phyloP scores from a whole-genome alignment of 805 yeast species.

The Pichia heedii region DNA sequence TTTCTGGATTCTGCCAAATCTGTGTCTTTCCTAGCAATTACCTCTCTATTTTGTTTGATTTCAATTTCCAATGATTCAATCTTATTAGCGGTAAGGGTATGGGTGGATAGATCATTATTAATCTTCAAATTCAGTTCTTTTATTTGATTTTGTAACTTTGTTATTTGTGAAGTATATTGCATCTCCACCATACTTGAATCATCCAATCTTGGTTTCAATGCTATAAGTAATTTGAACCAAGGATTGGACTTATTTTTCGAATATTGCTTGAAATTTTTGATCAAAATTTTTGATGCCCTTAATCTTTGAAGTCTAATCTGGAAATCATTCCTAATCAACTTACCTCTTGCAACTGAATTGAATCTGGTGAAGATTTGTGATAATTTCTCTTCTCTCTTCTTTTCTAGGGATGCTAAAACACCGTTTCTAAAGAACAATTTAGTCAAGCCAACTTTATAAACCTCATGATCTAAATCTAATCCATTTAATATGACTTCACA shows the following conservation, averaged over 20 bases:
- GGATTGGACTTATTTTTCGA: slow-evolving; percentile 44
- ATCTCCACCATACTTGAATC: slow-evolving; percentile 25
- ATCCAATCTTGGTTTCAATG: slow-evolving; percentile 62
- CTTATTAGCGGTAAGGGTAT: slow-evolving; percentile 30
- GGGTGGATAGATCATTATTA: slow-evolving; percentile 19
- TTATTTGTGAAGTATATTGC: slow-evolving; percentile 50
- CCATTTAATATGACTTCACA: slow-evolving; percentile 59
- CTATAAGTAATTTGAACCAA: slow-evolving; percentile 71
- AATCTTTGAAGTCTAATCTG: slow-evolving; percentile 44
- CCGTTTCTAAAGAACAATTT: slow-evolving; percentile 73
- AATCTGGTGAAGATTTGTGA: slow-evolving; percentile 46
- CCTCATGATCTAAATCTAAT: slow-evolving; percentile 50
- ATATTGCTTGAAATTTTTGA: slow-evolving; percentile 49
- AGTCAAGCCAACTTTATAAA: slow-evolving; percentile 60
- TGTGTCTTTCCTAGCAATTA: slow-evolving; percentile 33
- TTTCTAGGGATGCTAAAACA: slow-evolving; percentile 69
- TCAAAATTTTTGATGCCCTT: slow-evolving; percentile 63
- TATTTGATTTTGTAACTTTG: slow-evolving; percentile 49
- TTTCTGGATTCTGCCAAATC: slow-evolving; percentile 30
- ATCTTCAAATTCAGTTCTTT: slow-evolving; percentile 35
- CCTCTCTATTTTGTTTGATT: slow-evolving; percentile 24
- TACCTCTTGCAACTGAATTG: slow-evolving; percentile 62
- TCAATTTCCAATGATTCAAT: slow-evolving; percentile 17
- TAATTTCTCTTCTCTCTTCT: slow-evolving; percentile 58
- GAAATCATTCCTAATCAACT: slow-evolving; percentile 41